A percentile compares a stretch with the other conserved stretches of the same genome.
Conservation (phyloP, 805 yeast species). For the Diddensiella caesifluorescens region DNA sequence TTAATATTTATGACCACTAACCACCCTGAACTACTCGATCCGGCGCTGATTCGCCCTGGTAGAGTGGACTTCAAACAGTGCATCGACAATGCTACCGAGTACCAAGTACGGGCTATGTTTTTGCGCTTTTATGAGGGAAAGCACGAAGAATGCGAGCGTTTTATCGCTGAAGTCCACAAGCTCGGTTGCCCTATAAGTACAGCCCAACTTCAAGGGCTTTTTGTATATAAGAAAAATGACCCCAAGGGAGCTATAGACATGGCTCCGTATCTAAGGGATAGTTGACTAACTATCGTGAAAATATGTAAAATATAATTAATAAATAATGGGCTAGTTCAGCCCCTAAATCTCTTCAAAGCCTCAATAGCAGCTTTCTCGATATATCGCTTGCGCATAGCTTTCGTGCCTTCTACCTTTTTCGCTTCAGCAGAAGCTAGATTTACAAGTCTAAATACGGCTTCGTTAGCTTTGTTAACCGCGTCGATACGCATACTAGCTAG, state of each 20-base stretch:
- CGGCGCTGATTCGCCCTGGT: slow-evolving; percentile 92
- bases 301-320: too few relatives aligned
- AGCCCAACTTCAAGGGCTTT: slow-evolving; percentile 92
- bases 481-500: slow-evolving; percentile 7
- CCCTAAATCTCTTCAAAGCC: slow-evolving; percentile 17
- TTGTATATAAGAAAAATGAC: slow-evolving; percentile 82
- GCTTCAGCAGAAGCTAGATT: slow-evolving; percentile 7
- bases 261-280: slow-evolving; percentile 33
- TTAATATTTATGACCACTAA: slow-evolving; percentile 97
- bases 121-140: slow-evolving; percentile 69
- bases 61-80: slow-evolving; percentile 80
- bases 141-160: slow-evolving; percentile 51
- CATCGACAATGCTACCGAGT: slow-evolving; percentile 80
- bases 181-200: slow-evolving; percentile 66
- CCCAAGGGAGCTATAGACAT: slow-evolving; percentile 70
- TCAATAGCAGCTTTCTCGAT: slow-evolving; percentile 9
- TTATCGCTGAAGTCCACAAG: slow-evolving; percentile 41
- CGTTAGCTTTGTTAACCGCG: too few relatives aligned
- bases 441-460: too few relatives aligned
- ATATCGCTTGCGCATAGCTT: slow-evolving; percentile 6
- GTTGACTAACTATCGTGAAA: too few relatives aligned
- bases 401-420: slow-evolving; percentile 7
- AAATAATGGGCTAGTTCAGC: slow-evolving; percentile 5
- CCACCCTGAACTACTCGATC: slow-evolving; percentile 90
- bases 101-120: slow-evolving; percentile 81